Evolutionary conservation across 2,329 filamentous ascomycete species (phyloP).

Genomic region (Botryotinia globosa): DNA sequence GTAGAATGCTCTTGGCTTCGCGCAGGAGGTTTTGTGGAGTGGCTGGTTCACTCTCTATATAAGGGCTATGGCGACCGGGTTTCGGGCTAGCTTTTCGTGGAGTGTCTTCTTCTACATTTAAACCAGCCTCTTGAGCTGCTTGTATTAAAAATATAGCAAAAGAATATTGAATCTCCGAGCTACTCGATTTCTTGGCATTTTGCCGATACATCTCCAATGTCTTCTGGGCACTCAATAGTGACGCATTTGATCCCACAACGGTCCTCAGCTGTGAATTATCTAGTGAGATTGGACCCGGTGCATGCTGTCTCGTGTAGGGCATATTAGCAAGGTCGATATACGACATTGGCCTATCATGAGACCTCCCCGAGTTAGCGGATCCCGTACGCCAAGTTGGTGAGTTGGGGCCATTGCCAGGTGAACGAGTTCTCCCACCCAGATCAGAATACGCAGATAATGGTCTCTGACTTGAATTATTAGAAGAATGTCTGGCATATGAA

Average conservation of each 20-base stretch:
- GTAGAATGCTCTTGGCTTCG: slow-evolving; percentile 86
- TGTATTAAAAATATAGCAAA: slow-evolving; percentile 95
- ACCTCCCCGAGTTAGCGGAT: slow-evolving; percentile 36
- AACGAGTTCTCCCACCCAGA: slow-evolving; percentile 60
- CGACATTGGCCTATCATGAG: slow-evolving; percentile 37
- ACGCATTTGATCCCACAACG: slow-evolving; percentile 84
- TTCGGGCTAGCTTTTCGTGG: slow-evolving; percentile 43
- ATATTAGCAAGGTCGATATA: slow-evolving; percentile 54
- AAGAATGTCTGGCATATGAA: slow-evolving; percentile 45
- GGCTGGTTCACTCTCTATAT: slow-evolving; percentile 46
- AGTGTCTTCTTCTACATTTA: slow-evolving; percentile 45
- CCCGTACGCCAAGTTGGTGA: slow-evolving; percentile 37
- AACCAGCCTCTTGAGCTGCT: slow-evolving; percentile 74
- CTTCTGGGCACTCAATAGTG: slow-evolving; percentile 84
- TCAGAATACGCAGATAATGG: slow-evolving; percentile 81
- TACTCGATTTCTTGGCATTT: slow-evolving; percentile 96
- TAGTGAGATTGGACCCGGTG: slow-evolving; percentile 45
- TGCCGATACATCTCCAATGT: slow-evolving; percentile 96
- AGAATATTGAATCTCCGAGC: slow-evolving; percentile 87
- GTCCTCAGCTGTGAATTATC: slow-evolving; percentile 80
- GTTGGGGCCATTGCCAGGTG: slow-evolving; percentile 43
- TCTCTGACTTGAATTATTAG: slow-evolving; percentile 58
- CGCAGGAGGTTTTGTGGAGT: slow-evolving; percentile 69
- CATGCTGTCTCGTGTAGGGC: slow-evolving; percentile 39
- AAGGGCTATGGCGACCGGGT: slow-evolving; percentile 46